Base-by-base conservation (phyloP, 2,329 filamentous ascomycete species). In the Aspergillus calidoustus region DNA sequence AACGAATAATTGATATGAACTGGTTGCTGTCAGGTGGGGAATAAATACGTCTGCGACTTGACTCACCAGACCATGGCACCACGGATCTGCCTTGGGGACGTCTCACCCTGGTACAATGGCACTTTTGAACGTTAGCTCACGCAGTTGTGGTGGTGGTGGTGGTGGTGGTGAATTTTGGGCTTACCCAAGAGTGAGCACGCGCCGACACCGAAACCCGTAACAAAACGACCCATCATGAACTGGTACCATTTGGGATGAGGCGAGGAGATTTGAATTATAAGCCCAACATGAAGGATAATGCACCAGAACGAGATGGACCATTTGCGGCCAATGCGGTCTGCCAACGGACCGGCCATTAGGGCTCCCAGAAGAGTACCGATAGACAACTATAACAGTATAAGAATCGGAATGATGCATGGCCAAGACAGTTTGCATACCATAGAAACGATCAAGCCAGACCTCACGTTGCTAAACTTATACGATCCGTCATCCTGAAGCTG, bases 1-100 rank as follows among this genome's bases (percentile, higher is more conserved):
- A 65, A 82, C 79, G 61, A 82, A 81, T 7, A 82, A 69, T 61
- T 82, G 80, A 62, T 82, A 82, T 7, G 78, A 77, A 64, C 78
- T 78, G 23, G 38, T 19, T 23, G 22, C 19, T 38, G 43, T 55
- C 25, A 55, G 53, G 41, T 22, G 2, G 31, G 9, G 23, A 23
- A 30, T 17, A 41, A 4, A 46, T 28, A 22, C 4, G 25, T 28
- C 11, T 17, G 9, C 0, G 28, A 47, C 13, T n/a, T 17, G 23
- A 28, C 50, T 25, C 69, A 75, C 74, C 72, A 74, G 55, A 81
- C 75, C 59, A 82, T 57, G 2, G 79, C 69, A 41, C 80, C 80
- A 63, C 80, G 77, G 57, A 82, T 79, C 43, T 81, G 77, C 50
- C 77, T 72, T 1, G 80, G 80, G 25, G 74, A 75, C 22, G 75